Evolutionary conservation across 1,284 basidiomycete genomes (phyloP).

Genomic region (Cryptococcus sp.): DNA sequence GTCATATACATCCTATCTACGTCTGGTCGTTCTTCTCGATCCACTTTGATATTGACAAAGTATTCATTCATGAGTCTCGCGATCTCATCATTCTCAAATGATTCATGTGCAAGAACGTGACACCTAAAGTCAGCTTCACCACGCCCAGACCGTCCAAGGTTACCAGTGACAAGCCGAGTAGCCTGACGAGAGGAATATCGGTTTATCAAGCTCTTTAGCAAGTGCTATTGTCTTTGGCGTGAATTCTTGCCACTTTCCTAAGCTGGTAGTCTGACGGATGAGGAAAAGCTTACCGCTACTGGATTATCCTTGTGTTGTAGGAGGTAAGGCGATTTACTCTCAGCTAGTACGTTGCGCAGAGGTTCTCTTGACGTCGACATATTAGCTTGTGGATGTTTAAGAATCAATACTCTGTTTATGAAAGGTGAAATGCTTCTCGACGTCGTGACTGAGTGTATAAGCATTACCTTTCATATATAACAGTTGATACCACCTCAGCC

Average conservation of each 20-base stretch:
- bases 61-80: conserved; percentile 52
- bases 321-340: conserved; percentile 51
- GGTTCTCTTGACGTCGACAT: background rate
- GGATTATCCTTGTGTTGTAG: conserved; percentile 52
- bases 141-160: conserved; percentile 5
- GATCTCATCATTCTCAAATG: conserved; percentile 49
- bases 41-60: conserved; percentile 53
- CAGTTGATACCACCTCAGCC: too few species aligned
- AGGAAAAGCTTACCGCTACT: conserved; percentile 28
- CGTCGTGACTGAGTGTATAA: too few species aligned
- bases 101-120: conserved; percentile 47
- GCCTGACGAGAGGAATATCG: conserved; percentile 52
- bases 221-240: conserved; percentile 48
- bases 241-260: conserved; percentile 52
- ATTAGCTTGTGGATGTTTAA: too few species aligned
- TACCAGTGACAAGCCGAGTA: conserved; percentile 48
- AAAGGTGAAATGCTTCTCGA: too few species aligned
- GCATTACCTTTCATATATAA: too few species aligned
- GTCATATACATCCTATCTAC: conserved; percentile 53
- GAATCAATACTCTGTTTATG: too few species aligned
- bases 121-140: conserved; percentile 7
- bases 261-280: background rate
- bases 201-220: conserved; percentile 47
- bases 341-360: conserved; percentile 40
- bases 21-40: conserved; percentile 53